Conservation (phyloP, 2,329 filamentous ascomycete genomes). For the Colletotrichum caudatum region DNA sequence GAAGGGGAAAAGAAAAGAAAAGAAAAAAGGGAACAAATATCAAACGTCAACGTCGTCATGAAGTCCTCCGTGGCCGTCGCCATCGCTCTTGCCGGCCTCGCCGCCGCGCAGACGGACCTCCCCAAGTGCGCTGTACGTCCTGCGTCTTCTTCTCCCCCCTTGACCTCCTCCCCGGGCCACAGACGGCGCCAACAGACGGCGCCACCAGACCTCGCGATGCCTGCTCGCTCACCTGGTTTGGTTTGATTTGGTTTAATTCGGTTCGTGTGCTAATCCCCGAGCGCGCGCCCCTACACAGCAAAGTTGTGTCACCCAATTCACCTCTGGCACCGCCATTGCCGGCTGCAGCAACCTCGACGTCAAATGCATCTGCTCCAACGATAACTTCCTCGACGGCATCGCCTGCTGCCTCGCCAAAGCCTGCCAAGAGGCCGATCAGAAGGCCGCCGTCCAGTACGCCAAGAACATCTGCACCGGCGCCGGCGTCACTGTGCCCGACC, state of each 20-base stretch:
- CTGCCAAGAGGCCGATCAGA: slow-evolving; percentile 51
- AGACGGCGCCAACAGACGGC: background rate
- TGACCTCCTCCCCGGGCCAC: slow-evolving; percentile 5
- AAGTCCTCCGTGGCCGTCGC: slow-evolving; percentile 48
- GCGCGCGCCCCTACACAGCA: slow-evolving; percentile 27
- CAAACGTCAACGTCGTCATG: slow-evolving; percentile 48
- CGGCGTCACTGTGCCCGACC: slow-evolving; percentile 52
- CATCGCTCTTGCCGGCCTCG: slow-evolving; percentile 50
- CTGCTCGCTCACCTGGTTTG: background rate
- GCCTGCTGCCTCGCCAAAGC: slow-evolving; percentile 56
- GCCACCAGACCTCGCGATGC: background rate
- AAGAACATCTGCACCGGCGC: slow-evolving; percentile 53
- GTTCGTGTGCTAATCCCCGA: slow-evolving; percentile 43
- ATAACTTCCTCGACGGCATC: slow-evolving; percentile 54
- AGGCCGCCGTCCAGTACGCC: slow-evolving; percentile 53
- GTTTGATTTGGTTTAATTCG: background rate
- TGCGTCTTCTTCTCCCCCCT: too few relatives aligned
- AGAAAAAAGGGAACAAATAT: background rate
- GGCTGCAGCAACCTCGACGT: slow-evolving; percentile 55
- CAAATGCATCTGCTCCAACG: slow-evolving; percentile 57
- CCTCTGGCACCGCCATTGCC: slow-evolving; percentile 50
- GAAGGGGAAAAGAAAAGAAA: too few relatives aligned
- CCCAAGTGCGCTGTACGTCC: slow-evolving; percentile 56
- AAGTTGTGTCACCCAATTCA: slow-evolving; percentile 51
- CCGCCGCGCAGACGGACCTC: slow-evolving; percentile 51